Evolutionary conservation across 2,329 filamentous ascomycete species (phyloP), one percentile per base, ranked within the genome.

Genomic region (Epichloe gansuensis): DNA sequence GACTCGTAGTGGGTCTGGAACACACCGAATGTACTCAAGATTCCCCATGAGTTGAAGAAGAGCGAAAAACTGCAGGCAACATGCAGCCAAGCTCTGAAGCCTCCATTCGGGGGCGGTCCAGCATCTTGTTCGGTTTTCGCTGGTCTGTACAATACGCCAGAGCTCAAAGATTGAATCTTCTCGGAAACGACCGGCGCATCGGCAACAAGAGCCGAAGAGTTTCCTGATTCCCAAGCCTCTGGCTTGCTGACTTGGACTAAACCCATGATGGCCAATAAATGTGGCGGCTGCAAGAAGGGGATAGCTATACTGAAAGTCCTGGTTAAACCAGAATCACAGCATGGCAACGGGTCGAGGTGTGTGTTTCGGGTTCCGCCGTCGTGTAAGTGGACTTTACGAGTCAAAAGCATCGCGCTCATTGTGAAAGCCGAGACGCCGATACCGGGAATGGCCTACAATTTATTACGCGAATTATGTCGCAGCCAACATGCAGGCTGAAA

Each of bases 1-100:
- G 61, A 60, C 56, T 70, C 65, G 55, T 73, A 73, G 60, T 70
- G 74, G 4, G 67, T 68, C 55, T 74, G 70, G 59, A 69, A 75
- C 2, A 71, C 69, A 38, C 71, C 72, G 50, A 70, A 74, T n/a
- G 63, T 67, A 58, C 71, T 73, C 51, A 73, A 63, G 15, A 68
- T 56, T n/a, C 66, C 65, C 48, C 63, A 48, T 12, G 45, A 35
- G 31, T 47, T 47, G 31, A 47, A 47, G n/a, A 47, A 55, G 13
- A 55, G 51, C 7, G 47, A 34, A 25, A 55, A 54, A 6, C 47
- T 43, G 11, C 52, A 50, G 4, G 47, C 25, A 4, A 54, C 54
- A n/a, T 55, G 54, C 8, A 54, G 39, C 54, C 54, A 55, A 2
- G 54, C 52, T 2, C 23, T 8, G 13, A 53, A 38, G 13, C 51